Conservation (phyloP, 345 rosid genomes). For the Aquilaria sinensis region DNA sequence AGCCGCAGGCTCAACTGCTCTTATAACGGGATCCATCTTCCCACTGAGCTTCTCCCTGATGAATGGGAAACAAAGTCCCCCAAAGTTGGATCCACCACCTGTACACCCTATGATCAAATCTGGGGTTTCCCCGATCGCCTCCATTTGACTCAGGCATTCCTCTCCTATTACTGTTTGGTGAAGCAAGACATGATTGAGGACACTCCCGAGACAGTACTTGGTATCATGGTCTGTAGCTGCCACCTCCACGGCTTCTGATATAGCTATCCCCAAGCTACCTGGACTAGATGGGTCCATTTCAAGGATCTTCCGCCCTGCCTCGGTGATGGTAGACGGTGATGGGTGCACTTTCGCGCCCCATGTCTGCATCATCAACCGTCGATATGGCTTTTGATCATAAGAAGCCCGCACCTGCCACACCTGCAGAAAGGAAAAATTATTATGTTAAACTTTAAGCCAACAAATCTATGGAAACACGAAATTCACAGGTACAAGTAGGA, state of each 20-base stretch:
- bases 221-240: constrained; percentile 67
- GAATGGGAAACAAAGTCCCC: constrained; percentile 88
- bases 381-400: constrained; percentile 86
- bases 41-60: constrained; percentile 85
- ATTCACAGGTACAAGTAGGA: no score
- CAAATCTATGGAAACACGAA: no score
- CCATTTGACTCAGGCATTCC: constrained; percentile 88
- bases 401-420: constrained; percentile 99
- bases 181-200: constrained; percentile 82
- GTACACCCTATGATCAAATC: constrained; percentile 91
- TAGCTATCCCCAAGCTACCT: constrained; percentile 93
- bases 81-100: constrained; percentile 96
- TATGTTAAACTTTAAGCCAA: no score
- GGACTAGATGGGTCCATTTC: constrained; percentile 61
- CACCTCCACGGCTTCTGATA: constrained; percentile 94
- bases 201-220: constrained; percentile 90
- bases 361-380: constrained; percentile 94
- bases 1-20: constrained; percentile 86
- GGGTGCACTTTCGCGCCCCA: constrained; percentile 98
- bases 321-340: constrained; percentile 70
- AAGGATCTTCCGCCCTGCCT: constrained; percentile 70
- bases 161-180: constrained; percentile 95
- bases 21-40: constrained; percentile 69
- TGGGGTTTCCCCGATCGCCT: constrained; percentile 68
- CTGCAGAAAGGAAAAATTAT: constrained; percentile 20